Evolutionary conservation across 352 stramenopile species (phyloP), one percentile per base, ranked within the genome.

Genomic region (Phytophthora litchii): DNA sequence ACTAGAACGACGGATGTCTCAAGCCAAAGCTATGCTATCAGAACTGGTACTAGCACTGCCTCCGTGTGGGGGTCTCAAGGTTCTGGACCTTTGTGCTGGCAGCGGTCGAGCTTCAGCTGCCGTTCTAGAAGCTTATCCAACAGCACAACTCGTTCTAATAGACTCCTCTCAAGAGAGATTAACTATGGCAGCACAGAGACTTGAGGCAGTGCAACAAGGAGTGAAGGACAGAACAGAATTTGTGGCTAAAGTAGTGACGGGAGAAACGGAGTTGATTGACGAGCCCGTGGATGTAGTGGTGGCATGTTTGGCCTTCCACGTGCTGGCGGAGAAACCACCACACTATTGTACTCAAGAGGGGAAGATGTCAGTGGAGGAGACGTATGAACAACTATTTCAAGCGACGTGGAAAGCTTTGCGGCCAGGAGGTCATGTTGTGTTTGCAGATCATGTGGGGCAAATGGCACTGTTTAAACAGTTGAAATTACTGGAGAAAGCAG

Each of bases 381-480:
- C 59, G 19, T 89, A 94, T 55, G 67, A 82, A 20, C 42, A 70
- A 16, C 54, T 94, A 17, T 92, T 94, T 52, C 69, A 64, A 14
- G 61, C 78, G 13, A 56, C 86, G 27, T 84, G 71, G 57, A 71
- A 58, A 31, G 72, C 84, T 21, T 55, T 94, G 31, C 55, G 68
- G 29, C 82, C 80, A 0, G 80, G 79, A 38, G 84, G 84, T 21
- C 84, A 94, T 45, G 46, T 91, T 13, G 44, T 91, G 17, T 74
- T 91, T 48, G 82, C 67, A 12, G 84, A 94, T 50, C 84, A 94
- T 60, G 84, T 94, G 3, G 84, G 80, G 9, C 79, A 89, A 48
- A 49, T 91, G 21, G 21, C 64, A 4, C 66, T 91, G 9, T 94
- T 91, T 47, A 54, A 70, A 37, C 84, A 94, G 37, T 58, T 94